Base-by-base conservation (phyloP, 2,329 filamentous ascomycete species). In the Epichloe brachyelytri region DNA sequence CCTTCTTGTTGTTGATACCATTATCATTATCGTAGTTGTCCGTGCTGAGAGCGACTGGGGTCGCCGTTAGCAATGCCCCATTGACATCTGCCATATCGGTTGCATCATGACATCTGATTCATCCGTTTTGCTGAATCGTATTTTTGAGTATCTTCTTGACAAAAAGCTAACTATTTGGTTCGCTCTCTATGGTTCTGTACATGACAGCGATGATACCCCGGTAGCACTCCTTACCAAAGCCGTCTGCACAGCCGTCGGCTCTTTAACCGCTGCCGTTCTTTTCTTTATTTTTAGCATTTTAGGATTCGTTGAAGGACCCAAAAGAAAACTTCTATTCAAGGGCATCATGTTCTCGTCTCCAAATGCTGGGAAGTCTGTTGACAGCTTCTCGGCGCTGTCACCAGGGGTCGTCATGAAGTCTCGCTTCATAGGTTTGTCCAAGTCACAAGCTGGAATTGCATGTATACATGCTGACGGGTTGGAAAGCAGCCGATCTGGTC, bases 361-460 rank as follows among this genome's bases (percentile, higher is more conserved):
- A 49, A 75, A 69, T 57, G 77, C 78, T 58, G 77, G 79, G 60
- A 82, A 80, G 69, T 85, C 82, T 56, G 74, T 80, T 61, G 82
- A 85, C 66, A 83, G 79, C 62, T 67, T 85, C 58, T 72, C 78
- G 14, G 73, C 79, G 30, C 68, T 74, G 41, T 73, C 77, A 15
- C 71, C 72, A 12, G 68, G 69, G 68, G 72, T 30, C 70, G 76
- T 40, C 67, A 71, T 53, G 80, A 83, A 55, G 76, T 73, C 68
- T 78, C 64, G 68, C 85, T 75, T 67, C 79, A 75, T 66, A 79
- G 71, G 80, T 83, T 53, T 39, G 64, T 57, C 37, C 33, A 33
- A 5, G 6, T 52, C 17, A 22, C 7, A 50, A 15, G 17, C 37
- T 46, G 38, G 19, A 37, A 49, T 37, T 22, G 39, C 19, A 20